Base-by-base conservation (phyloP, 2,329 filamentous ascomycete genomes). In the Hymenoscyphus repandus region DNA sequence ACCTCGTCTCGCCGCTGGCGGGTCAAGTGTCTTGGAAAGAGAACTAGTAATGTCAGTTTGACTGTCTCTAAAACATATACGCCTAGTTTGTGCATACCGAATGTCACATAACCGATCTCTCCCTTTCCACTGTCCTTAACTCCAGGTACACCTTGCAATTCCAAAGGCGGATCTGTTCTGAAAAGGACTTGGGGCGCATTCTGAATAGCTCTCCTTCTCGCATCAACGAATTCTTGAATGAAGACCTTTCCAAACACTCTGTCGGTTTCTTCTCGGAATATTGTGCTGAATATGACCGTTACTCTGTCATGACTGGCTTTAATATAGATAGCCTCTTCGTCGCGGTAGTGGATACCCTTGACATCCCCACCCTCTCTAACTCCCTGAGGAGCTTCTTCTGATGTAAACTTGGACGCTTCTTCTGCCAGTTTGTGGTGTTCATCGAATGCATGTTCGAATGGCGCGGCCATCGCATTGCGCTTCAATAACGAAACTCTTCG, bases 321-420 rank as follows among this genome's bases (percentile, higher is more conserved):
- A 75, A 99, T 86, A 71, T 95, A 99, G 66, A 99, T 97, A 47
- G 93, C 91, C 70, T 99, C 93, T 75, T 97, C 91, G 66, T 99
- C 95, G 50, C 93, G 88, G 74, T 99, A 99, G 71, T 97, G 92
- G 63, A 99, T 95, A 2, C 92, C 85, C 80, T 95, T 96, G 53
- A 97, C 86, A 61, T 93, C 83, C 51, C 92, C 91, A 45, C 93
- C 92, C 71, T 97, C 93, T 59, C 77, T 76, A 30, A 96, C 77
- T 56, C 91, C 92, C 68, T 96, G 90, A 1, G 93, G 93, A 47
- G 95, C 93, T 55, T 92, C 88, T 70, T 99, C 93, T 2, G 88
- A 89, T 34, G 89, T 96, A 68, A 93, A 97, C 66, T 91, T 90
- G 41, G 89, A 88, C 6, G 93, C 91, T 64, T 92, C 89, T 66